Conservation (phyloP, 495 filamentous ascomycete genomes). For the Annulohypoxylon maeteangense region DNA sequence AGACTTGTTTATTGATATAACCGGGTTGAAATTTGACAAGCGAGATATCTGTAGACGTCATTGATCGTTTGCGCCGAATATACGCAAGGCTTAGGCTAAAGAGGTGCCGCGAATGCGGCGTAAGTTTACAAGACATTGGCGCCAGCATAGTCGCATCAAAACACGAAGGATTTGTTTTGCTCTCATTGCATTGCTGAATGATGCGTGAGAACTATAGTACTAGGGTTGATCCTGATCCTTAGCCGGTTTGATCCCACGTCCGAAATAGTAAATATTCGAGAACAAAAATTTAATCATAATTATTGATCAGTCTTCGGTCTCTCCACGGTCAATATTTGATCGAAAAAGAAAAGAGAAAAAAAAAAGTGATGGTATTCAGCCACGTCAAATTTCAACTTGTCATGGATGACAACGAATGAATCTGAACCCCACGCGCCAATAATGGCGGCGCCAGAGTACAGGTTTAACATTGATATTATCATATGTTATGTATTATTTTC, state of each 20-base stretch:
- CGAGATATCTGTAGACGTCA: slow-evolving; percentile 1
- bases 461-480: slow-evolving; percentile 25
- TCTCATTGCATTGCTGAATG: slow-evolving; percentile 8
- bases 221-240: slow-evolving; percentile 7
- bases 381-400: slow-evolving; percentile 16
- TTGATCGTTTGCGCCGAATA: neutral
- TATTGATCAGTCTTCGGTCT: slow-evolving; percentile 15
- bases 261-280: slow-evolving; percentile 7
- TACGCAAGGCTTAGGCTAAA: neutral
- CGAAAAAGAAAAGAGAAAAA: slow-evolving; percentile 27
- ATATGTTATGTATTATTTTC: slow-evolving; percentile 24
- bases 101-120: neutral
- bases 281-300: slow-evolving; percentile 22
- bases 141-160: slow-evolving; percentile 2
- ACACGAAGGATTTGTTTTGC: slow-evolving; percentile 9
- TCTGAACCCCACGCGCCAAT: neutral
- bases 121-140: neutral
- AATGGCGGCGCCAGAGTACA: slow-evolving; percentile 13
- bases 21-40: neutral
- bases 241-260: neutral
- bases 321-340: slow-evolving; percentile 38
- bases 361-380: slow-evolving; percentile 21
- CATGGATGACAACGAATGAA: slow-evolving; percentile 19
- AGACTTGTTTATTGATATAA: neutral
- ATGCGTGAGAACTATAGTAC: slow-evolving; percentile 2